phyloP scores from a whole-genome alignment of 1,139 yeast genomes.

The Geotrichum australiense region DNA sequence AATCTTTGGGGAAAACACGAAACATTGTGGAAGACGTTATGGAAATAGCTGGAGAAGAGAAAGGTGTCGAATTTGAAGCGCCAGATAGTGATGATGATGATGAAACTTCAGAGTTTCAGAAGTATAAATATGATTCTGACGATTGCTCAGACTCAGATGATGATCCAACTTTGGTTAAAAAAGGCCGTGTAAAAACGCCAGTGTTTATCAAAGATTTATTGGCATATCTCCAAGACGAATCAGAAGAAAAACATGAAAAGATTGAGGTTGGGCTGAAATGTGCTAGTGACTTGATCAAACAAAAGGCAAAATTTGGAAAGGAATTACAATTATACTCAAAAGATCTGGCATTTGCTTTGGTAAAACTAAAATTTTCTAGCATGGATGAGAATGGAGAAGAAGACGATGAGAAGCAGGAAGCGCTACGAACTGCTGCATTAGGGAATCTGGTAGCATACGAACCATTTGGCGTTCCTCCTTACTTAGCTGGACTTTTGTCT shows the following conservation, averaged over 20 bases:
- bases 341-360: conserved; percentile 41
- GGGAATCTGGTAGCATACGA: conserved; percentile 47
- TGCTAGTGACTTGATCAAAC: conserved; percentile 51
- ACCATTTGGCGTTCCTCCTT: conserved; percentile 39
- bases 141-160: conserved; percentile 26
- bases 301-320: conserved; percentile 46
- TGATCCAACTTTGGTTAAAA: conserved; percentile 41
- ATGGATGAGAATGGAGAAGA: conserved; percentile 35
- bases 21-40: conserved; percentile 10
- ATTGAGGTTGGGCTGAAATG: conserved; percentile 42
- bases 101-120: conserved; percentile 22
- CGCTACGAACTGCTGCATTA: conserved; percentile 43
- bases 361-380: conserved; percentile 36
- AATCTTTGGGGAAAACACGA: no score
- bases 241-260: conserved; percentile 47
- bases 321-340: conserved; percentile 48
- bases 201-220: conserved; percentile 58
- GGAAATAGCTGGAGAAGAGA: conserved; percentile 5
- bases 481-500: conserved; percentile 40
- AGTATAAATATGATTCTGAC: conserved; percentile 25
- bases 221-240: conserved; percentile 40
- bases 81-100: conserved; percentile 20
- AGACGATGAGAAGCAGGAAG: conserved; percentile 46
- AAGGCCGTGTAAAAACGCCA: conserved; percentile 42
- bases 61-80: neutral